Evolutionary conservation across 2,329 filamentous ascomycete species (phyloP).

Genomic region (Colletotrichum camelliae): DNA sequence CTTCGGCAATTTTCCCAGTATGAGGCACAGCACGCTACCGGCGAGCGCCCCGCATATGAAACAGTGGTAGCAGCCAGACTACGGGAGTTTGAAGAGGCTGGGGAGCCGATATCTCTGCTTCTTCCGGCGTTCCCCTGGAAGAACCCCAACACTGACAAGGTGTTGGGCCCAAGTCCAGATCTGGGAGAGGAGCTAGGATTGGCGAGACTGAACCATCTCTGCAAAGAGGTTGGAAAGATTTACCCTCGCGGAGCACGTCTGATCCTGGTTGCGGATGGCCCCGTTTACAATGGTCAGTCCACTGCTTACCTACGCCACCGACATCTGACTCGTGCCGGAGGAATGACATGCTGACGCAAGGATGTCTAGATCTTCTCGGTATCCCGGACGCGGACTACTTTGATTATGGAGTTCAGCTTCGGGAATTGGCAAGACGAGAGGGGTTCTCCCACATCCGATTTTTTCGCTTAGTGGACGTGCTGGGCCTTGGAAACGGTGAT

Average conservation of each 20-base stretch:
- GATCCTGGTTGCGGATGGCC: not conserved
- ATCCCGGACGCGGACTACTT: not conserved
- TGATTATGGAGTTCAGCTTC: conserved; percentile 4
- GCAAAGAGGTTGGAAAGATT: not conserved
- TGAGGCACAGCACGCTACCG: not conserved
- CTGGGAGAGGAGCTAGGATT: not conserved
- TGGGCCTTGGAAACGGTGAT: not conserved
- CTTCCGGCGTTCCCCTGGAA: not conserved
- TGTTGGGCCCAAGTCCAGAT: not conserved
- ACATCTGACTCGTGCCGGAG: not conserved
- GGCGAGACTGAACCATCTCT: not conserved
- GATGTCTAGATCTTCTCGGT: not conserved
- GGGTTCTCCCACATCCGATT: not conserved
- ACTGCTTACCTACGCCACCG: not conserved
- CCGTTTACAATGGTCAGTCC: not conserved
- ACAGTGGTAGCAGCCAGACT: not conserved
- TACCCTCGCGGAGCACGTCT: not conserved
- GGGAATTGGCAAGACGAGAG: not conserved
- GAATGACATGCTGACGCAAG: not conserved
- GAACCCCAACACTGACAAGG: not conserved
- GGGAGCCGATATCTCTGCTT: not conserved
- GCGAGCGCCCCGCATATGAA: not conserved
- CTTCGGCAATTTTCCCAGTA: not conserved
- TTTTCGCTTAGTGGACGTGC: not conserved
- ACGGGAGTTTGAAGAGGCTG: not conserved